Percentiles rank a stretch among this genome's conserved stretches.
These are phyloP conservation scores for Calocybe gambosa DNA, from an alignment of 1,284 basidiomycete species.

Conservation along the genomic window DNA sequence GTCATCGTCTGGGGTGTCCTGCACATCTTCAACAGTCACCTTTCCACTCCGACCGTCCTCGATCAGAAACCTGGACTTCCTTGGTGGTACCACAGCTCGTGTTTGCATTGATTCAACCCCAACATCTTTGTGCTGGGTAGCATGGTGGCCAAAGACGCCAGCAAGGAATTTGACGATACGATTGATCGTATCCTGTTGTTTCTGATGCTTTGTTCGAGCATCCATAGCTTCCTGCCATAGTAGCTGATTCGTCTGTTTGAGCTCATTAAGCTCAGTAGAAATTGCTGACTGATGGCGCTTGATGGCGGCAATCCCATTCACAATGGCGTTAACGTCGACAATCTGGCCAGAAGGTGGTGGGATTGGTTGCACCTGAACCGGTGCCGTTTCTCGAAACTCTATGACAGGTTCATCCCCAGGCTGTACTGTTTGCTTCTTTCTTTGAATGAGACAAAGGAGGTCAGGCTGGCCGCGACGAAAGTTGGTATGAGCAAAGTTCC, in stretches of 20 bases:
- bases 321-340: conserved; percentile 70
- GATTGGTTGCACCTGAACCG: conserved; percentile 10
- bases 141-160: conserved; percentile 75
- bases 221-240: conserved; percentile 91
- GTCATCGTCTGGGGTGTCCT: conserved; percentile 8
- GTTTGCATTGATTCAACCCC: conserved; percentile 29
- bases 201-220: conserved; percentile 75
- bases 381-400: conserved; percentile 23
- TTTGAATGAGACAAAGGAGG: conserved; percentile 81
- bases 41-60: conserved; percentile 42
- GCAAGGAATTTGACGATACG: conserved; percentile 93
- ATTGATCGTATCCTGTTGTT: conserved; percentile 97
- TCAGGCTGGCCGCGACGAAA: conserved; percentile 90
- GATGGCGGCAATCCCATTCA: conserved; percentile 83
- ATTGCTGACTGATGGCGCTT: conserved; percentile 90
- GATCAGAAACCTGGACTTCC: conserved; percentile 60
- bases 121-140: conserved; percentile 35
- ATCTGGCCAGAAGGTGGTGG: conserved; percentile 44
- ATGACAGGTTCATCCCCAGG: conserved; percentile 24
- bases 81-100: conserved; percentile 44
- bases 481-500: conserved; percentile 90
- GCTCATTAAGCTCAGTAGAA: conserved; percentile 79
- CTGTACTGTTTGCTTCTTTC: conserved; percentile 33
- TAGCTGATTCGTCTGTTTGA: conserved; percentile 84
- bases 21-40: conserved; percentile 31